phyloP scores from a whole-genome alignment of 2,329 filamentous ascomycete species.

The Zalaria obscura region DNA sequence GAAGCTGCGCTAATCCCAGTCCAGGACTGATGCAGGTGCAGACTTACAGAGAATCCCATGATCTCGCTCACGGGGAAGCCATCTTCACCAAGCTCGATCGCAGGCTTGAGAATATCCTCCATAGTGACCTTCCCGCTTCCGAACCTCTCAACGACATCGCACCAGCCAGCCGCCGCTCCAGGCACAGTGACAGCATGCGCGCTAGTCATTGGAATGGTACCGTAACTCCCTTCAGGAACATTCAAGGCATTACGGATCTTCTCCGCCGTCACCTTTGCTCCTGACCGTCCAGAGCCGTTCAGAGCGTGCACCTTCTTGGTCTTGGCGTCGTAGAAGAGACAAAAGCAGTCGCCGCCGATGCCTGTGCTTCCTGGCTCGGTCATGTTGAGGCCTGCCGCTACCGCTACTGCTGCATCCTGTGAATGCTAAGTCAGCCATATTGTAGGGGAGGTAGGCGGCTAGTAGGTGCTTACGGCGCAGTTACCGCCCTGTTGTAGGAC shows the following conservation, averaged over 20 bases:
- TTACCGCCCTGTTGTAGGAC: constrained; percentile 83
- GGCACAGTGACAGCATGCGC: constrained; percentile 77
- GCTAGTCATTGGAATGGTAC: constrained; percentile 57
- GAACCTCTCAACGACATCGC: constrained; percentile 74
- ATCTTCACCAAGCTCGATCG: constrained; percentile 71
- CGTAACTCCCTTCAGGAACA: constrained; percentile 40
- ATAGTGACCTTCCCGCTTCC: constrained; percentile 73
- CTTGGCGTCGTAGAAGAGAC: constrained; percentile 76
- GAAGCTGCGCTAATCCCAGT: background rate
- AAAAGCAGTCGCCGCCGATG: constrained; percentile 96
- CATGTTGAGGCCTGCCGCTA: constrained; percentile 82
- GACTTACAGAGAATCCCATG: constrained; percentile 50
- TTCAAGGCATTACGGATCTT: constrained; percentile 56
- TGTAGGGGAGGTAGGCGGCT: background rate
- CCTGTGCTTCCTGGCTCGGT: constrained; percentile 88
- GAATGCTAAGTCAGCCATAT: background rate
- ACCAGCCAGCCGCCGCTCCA: constrained; percentile 86
- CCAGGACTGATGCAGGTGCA: background rate
- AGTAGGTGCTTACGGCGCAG: constrained; percentile 55
- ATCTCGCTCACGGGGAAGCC: constrained; percentile 84
- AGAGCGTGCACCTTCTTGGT: constrained; percentile 70
- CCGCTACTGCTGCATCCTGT: constrained; percentile 89
- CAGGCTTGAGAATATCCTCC: constrained; percentile 65
- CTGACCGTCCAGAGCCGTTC: constrained; percentile 85
- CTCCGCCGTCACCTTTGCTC: constrained; percentile 54